Percentiles rank a stretch among this genome's conserved stretches.
These are phyloP conservation scores for Phytophthora lateralis DNA, from an alignment of 352 stramenopile species.

Conservation along the genomic window DNA sequence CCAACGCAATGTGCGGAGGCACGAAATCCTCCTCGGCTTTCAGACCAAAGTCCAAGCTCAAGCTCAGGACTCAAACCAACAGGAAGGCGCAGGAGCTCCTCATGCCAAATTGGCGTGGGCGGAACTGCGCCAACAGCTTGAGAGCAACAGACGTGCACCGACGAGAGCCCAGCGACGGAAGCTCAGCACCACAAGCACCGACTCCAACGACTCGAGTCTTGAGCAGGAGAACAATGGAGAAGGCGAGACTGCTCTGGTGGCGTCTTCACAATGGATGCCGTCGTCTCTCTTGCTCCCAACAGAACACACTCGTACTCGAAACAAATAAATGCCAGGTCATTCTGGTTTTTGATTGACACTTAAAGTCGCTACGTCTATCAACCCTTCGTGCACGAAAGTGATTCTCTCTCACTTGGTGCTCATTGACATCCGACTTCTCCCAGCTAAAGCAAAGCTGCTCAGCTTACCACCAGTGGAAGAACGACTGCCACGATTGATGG, in stretches of 20 bases:
- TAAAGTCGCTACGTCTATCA: slow-evolving; percentile 24
- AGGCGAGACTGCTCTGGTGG: slow-evolving; percentile 39
- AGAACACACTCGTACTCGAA: slow-evolving; percentile 9
- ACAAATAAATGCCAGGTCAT: slow-evolving; percentile 32
- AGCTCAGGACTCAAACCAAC: slow-evolving; percentile 10
- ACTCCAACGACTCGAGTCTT: slow-evolving; percentile 8
- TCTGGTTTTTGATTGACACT: slow-evolving; percentile 30
- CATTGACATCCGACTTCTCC: not conserved
- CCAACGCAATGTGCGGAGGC: slow-evolving; percentile 60
- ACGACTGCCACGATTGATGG: slow-evolving; percentile 11
- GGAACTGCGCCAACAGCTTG: slow-evolving; percentile 46
- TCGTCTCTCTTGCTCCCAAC: slow-evolving; percentile 10
- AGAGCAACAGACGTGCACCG: slow-evolving; percentile 25
- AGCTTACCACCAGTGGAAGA: slow-evolving; percentile 29
- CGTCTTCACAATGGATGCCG: slow-evolving; percentile 62
- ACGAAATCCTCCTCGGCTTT: slow-evolving; percentile 67
- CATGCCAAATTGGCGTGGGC: slow-evolving; percentile 37
- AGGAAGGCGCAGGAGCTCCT: not conserved
- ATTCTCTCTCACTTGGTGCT: slow-evolving; percentile 29
- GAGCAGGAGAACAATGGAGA: not conserved
- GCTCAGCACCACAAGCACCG: not conserved
- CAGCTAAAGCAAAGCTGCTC: slow-evolving; percentile 19
- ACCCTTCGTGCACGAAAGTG: slow-evolving; percentile 16
- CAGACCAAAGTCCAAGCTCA: slow-evolving; percentile 29
- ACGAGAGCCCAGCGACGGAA: not conserved